Conservation (phyloP, 345 rosid species). For the Syzygium grande region DNA sequence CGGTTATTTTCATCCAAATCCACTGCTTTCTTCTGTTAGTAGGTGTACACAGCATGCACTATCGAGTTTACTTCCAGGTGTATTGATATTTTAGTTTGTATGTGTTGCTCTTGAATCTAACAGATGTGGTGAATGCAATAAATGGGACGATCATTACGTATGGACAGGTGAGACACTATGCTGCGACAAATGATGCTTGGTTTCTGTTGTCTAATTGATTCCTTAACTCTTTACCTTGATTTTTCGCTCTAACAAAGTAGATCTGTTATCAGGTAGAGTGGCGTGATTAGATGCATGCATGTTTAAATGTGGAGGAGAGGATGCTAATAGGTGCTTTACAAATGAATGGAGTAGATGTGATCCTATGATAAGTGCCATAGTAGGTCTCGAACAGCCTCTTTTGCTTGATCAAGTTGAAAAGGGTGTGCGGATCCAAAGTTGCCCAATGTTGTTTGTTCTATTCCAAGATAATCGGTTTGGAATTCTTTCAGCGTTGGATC, state of each 20-base stretch:
- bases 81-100: background rate
- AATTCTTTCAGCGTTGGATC: background rate
- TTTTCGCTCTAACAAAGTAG: background rate
- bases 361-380: background rate
- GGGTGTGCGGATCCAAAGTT: background rate
- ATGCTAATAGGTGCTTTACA: background rate
- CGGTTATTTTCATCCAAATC: background rate
- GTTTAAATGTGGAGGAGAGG: background rate
- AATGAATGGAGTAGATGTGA: background rate
- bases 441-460: background rate
- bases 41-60: background rate
- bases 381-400: background rate
- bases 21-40: background rate
- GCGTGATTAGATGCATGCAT: background rate
- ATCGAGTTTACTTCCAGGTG: background rate
- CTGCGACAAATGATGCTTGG: background rate
- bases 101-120: background rate
- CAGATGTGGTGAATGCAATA: conserved; percentile 60
- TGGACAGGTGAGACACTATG: conserved; percentile 56
- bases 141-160: conserved; percentile 84
- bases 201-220: background rate
- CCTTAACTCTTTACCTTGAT: background rate
- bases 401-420: background rate
- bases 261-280: background rate
- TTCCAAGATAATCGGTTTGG: fast-evolving